A percentile compares a stretch with the other conserved stretches of the same genome.
phyloP scores from a whole-genome alignment of 192 early-diverging fungal species.

The Backusella liffmaniae region DNA sequence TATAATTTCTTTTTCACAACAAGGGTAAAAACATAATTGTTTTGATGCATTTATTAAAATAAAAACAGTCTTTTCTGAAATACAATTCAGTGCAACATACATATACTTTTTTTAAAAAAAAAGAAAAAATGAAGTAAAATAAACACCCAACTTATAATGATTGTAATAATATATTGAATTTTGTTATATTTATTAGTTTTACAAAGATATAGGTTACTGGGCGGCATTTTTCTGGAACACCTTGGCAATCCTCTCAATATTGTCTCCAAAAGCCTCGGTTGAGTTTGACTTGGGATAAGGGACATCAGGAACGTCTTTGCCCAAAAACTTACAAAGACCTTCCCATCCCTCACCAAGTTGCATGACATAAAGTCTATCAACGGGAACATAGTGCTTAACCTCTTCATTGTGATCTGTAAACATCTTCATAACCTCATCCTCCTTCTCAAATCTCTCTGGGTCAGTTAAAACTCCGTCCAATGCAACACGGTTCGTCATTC shows the following conservation, averaged over 20 bases:
- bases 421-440: neutral
- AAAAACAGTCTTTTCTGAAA: too few species aligned
- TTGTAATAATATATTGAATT: neutral
- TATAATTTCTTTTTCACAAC: too few species aligned
- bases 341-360: slow-evolving; percentile 14
- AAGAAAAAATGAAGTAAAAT: too few species aligned
- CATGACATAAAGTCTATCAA: neutral
- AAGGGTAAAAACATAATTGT: too few species aligned
- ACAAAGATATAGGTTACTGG: neutral
- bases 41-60: too few species aligned
- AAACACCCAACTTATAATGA: too few species aligned
- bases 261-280: neutral
- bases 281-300: slow-evolving; percentile 12
- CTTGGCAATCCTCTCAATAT: neutral
- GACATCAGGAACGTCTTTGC: neutral
- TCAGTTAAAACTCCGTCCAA: neutral
- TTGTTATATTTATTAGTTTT: neutral
- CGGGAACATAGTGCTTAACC: slow-evolving; percentile 6
- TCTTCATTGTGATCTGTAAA: slow-evolving; percentile 6
- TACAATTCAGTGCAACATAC: too few species aligned
- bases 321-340: slow-evolving; percentile 5
- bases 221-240: neutral
- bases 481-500: neutral
- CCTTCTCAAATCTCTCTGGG: neutral
- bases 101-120: too few species aligned